These are phyloP conservation scores for Metschnikowia drakensbergensis DNA, from an alignment of 805 yeast genomes.

Conservation along the genomic window DNA sequence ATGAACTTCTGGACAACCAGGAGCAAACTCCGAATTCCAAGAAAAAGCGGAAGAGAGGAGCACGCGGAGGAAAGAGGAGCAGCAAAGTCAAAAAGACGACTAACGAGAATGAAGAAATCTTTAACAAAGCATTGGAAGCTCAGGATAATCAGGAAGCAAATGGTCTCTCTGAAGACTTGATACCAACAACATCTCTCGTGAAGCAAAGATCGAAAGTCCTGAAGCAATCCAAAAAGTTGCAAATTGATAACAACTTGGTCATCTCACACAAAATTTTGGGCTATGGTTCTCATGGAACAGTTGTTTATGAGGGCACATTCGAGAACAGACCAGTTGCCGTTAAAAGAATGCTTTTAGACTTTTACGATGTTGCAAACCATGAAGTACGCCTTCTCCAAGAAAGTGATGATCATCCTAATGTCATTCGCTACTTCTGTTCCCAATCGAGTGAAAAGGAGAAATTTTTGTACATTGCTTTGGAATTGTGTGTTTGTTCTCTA, in stretches of 20 bases:
- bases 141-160: constrained; percentile 4
- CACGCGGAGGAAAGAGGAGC: constrained; percentile 73
- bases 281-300: constrained; percentile 95
- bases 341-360: constrained; percentile 87
- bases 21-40: constrained; percentile 22
- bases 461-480: constrained; percentile 89
- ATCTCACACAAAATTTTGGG: constrained; percentile 80
- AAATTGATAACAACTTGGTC: constrained; percentile 48
- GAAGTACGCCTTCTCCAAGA: constrained; percentile 86
- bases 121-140: constrained; percentile 3
- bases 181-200: constrained; percentile 26
- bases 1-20: constrained; percentile 9
- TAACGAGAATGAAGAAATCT: constrained; percentile 32
- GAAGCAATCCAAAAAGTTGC: constrained; percentile 27
- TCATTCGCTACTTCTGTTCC: constrained; percentile 89
- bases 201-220: constrained; percentile 18
- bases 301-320: constrained; percentile 85
- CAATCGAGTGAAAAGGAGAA: constrained; percentile 69
- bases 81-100: constrained; percentile 25
- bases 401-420: constrained; percentile 96
- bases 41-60: constrained; percentile 76
- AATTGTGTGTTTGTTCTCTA: constrained; percentile 81
- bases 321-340: constrained; percentile 95
- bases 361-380: constrained; percentile 89
- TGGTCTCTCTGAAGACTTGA: constrained; percentile 11